These are phyloP conservation scores for Boletus fagicola DNA, from an alignment of 768 basidiomycete genomes.

Conservation along the genomic window DNA sequence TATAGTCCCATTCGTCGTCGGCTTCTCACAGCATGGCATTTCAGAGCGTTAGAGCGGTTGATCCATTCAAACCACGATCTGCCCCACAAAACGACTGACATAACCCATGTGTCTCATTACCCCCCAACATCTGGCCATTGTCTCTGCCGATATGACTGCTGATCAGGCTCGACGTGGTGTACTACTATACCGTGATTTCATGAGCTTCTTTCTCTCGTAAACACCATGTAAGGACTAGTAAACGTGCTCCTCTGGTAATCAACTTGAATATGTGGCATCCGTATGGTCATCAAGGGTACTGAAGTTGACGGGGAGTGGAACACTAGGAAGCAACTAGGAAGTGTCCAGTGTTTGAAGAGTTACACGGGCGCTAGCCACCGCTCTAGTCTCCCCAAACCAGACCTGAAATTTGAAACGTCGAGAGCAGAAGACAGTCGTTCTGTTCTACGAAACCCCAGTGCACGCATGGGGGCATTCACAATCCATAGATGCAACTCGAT, in stretches of 20 bases:
- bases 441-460: too few species aligned
- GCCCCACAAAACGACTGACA: too few species aligned
- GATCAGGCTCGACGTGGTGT: not conserved
- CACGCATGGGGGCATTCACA: too few species aligned
- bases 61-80: slow-evolving; percentile 11
- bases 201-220: not conserved
- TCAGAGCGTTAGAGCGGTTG: slow-evolving; percentile 5
- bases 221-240: not conserved
- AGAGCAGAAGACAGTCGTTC: too few species aligned
- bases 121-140: not conserved
- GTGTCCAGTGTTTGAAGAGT: too few species aligned
- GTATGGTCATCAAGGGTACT: not conserved
- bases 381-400: too few species aligned
- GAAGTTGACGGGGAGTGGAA: too few species aligned
- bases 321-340: too few species aligned
- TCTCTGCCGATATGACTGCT: not conserved
- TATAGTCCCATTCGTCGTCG: not conserved
- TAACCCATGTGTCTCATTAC: not conserved
- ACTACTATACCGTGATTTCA: not conserved
- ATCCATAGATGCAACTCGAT: too few species aligned
- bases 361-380: too few species aligned
- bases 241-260: not conserved
- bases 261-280: not conserved
- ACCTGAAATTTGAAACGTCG: too few species aligned
- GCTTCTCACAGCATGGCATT: not conserved